Conservation (phyloP, 768 basidiomycete genomes). For the Leccinum sublutescens region DNA sequence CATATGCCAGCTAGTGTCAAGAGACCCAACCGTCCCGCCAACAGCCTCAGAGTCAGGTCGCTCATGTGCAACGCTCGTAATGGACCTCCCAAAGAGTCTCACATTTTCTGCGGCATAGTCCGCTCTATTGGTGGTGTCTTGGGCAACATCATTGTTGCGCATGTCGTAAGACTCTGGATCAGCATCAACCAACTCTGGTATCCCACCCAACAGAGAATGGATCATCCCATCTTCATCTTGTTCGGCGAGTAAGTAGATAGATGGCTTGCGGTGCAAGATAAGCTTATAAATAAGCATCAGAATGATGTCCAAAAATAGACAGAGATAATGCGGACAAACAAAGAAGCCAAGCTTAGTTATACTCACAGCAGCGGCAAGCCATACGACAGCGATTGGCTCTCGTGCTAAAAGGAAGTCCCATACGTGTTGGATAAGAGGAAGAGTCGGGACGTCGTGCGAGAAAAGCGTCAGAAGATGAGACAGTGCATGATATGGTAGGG, state of each 20-base stretch:
- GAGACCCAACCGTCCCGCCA: not conserved
- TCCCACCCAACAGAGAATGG: conserved; percentile 66
- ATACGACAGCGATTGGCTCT: conserved; percentile 78
- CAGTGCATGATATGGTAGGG: conserved; percentile 85
- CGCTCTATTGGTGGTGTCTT: not conserved
- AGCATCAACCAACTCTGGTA: conserved; percentile 48
- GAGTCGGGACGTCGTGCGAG: conserved; percentile 87
- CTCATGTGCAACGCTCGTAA: not conserved
- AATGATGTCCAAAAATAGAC: not conserved
- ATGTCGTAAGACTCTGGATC: conserved; percentile 3
- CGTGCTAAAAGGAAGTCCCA: conserved; percentile 88
- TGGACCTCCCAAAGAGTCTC: not conserved
- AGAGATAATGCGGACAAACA: not conserved
- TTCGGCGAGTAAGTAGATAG: conserved; percentile 57
- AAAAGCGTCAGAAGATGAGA: conserved; percentile 90
- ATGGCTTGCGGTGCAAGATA: conserved; percentile 66
- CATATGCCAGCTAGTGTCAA: not conserved
- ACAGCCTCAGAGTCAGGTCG: not conserved
- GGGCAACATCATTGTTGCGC: not conserved
- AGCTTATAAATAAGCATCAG: conserved; percentile 45
- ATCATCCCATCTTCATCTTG: conserved; percentile 83
- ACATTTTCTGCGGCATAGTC: not conserved
- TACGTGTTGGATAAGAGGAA: conserved; percentile 86
- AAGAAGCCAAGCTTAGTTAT: not conserved
- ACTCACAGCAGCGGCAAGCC: conserved; percentile 80